These are phyloP conservation scores for Cadophora sp. DNA, from an alignment of 2,329 filamentous ascomycete species.

Conservation along the genomic window DNA sequence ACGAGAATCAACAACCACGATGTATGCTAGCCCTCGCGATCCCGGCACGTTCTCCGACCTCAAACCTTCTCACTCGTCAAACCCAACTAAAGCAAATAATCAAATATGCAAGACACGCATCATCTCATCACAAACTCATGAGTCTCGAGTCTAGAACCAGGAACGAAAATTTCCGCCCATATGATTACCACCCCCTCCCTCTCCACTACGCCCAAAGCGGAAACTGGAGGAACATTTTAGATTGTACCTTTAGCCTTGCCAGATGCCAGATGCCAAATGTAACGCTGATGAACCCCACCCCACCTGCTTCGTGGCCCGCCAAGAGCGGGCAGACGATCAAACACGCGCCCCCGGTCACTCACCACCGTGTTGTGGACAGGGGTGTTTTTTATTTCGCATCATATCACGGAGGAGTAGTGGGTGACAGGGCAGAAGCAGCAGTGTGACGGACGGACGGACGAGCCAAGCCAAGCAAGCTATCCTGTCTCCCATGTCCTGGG, in stretches of 20 bases:
- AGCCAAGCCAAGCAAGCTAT: no score
- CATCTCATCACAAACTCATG: background rate
- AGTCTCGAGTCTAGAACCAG: background rate
- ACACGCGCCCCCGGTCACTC: conserved; percentile 17
- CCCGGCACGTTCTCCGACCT: background rate
- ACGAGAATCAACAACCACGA: background rate
- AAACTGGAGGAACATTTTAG: background rate
- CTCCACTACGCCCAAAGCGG: background rate
- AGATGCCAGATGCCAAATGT: conserved; percentile 3
- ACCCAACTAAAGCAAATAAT: background rate
- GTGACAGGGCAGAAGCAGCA: background rate
- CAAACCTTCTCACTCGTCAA: conserved; percentile 3
- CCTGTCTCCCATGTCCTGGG: background rate
- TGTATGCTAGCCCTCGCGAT: background rate
- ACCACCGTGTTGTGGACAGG: conserved; percentile 5
- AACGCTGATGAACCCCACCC: background rate
- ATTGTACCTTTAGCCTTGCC: conserved; percentile 1
- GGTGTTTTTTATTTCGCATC: background rate
- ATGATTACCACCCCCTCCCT: background rate
- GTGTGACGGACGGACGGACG: background rate
- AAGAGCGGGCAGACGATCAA: conserved; percentile 17
- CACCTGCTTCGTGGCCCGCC: conserved; percentile 3
- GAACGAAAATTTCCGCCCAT: background rate
- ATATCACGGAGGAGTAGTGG: background rate
- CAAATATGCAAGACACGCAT: background rate